Conservation (phyloP, 2,329 filamentous ascomycete species). For the Daldinia eschscholtzii region DNA sequence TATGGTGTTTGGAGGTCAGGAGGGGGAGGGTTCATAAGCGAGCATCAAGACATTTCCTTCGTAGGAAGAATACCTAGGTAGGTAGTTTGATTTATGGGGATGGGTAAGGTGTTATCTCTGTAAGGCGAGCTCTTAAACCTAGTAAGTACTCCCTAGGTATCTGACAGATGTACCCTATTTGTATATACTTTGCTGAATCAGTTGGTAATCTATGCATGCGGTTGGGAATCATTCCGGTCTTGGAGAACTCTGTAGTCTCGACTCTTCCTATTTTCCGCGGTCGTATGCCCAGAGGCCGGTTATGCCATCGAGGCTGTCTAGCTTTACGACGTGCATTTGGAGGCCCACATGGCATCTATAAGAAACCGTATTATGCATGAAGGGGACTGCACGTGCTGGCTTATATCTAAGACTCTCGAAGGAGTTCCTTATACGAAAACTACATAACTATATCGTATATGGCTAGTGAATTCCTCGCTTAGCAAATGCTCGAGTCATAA, state of each 20-base stretch:
- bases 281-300: neutral
- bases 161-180: neutral
- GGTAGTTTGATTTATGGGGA: neutral
- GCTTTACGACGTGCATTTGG: neutral
- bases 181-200: neutral
- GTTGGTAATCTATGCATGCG: neutral
- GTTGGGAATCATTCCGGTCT: neutral
- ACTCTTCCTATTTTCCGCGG: neutral
- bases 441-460: neutral
- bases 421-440: neutral
- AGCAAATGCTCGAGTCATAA: neutral
- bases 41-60: neutral
- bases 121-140: neutral
- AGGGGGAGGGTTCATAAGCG: neutral
- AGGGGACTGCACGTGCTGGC: constrained; percentile 14
- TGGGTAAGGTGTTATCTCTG: neutral
- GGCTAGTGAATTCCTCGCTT: neutral
- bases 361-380: constrained; percentile 26
- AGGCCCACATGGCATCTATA: constrained; percentile 20
- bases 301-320: neutral
- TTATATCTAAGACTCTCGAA: neutral
- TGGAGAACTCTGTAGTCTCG: neutral
- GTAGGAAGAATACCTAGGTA: neutral
- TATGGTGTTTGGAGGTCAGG: neutral
- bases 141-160: neutral